phyloP scores from a whole-genome alignment of 257 asterid genomes.

The Solanum sejunctum region DNA sequence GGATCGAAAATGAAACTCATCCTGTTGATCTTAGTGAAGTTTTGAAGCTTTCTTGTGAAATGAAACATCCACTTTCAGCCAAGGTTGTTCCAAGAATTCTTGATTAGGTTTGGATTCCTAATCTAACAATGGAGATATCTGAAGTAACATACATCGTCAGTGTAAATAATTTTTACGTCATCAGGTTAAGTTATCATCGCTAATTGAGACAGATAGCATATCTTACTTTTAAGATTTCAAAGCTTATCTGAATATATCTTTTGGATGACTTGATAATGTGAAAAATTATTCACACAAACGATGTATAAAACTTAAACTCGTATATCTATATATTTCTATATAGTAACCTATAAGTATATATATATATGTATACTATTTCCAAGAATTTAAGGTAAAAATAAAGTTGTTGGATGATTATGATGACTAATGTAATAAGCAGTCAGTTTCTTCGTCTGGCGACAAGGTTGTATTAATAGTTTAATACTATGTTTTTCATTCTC shows the following conservation, averaged over 20 bases:
- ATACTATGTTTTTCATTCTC: neutral
- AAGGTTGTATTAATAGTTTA: neutral
- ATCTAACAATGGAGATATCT: neutral
- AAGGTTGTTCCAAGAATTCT: constrained; percentile 17
- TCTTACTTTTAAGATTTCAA: neutral
- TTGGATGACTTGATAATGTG: neutral
- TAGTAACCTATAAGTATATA: neutral
- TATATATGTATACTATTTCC: neutral
- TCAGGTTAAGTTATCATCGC: neutral
- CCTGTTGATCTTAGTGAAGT: constrained; percentile 35
- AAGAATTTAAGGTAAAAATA: neutral
- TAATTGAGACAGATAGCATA: neutral
- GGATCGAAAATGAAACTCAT: constrained; percentile 6
- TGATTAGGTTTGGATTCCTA: neutral
- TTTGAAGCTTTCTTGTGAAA: constrained; percentile 54
- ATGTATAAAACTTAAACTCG: neutral
- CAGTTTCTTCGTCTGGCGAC: neutral
- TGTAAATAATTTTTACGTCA: neutral
- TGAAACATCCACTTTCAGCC: constrained; percentile 38
- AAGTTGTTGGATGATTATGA: neutral
- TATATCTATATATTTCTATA: neutral
- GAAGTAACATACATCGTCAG: neutral
- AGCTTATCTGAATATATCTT: neutral
- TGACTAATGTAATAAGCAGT: neutral
- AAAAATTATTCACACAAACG: neutral